Evolutionary conservation across 2,329 filamentous ascomycete genomes (phyloP).

Genomic region (Epichloe glyceriae): DNA sequence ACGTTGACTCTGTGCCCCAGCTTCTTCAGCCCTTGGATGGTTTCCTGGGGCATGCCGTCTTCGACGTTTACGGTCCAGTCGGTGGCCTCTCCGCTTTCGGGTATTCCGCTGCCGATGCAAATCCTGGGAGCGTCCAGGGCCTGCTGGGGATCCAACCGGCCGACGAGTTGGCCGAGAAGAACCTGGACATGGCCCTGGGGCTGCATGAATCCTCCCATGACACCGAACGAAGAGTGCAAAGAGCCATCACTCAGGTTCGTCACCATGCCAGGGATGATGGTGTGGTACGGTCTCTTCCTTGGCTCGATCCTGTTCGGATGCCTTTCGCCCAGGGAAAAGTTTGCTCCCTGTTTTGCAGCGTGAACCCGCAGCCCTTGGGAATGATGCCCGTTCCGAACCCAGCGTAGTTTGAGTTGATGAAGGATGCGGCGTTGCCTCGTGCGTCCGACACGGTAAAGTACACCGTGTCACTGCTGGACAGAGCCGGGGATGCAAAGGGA

Average conservation of each 20-base stretch:
- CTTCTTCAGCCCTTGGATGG: constrained; percentile 50
- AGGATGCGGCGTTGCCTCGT: constrained; percentile 79
- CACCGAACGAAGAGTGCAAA: constrained; percentile 78
- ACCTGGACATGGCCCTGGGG: constrained; percentile 94
- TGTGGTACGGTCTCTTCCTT: constrained; percentile 86
- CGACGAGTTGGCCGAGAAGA: constrained; percentile 76
- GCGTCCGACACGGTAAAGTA: constrained; percentile 80
- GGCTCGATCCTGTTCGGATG: constrained; percentile 76
- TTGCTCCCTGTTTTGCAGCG: constrained; percentile 82
- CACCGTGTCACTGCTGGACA: constrained; percentile 81
- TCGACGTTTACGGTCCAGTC: constrained; percentile 64
- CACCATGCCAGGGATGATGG: constrained; percentile 86
- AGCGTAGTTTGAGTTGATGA: constrained; percentile 92
- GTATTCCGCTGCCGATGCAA: constrained; percentile 67
- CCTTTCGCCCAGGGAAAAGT: constrained; percentile 57
- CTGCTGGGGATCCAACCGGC: constrained; percentile 69
- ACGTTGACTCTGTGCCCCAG: constrained; percentile 65
- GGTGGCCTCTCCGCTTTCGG: constrained; percentile 42
- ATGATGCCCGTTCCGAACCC: constrained; percentile 84
- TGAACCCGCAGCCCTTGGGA: constrained; percentile 77
- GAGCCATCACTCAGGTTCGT: constrained; percentile 63
- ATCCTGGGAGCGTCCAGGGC: constrained; percentile 86
- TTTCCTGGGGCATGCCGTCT: constrained; percentile 61
- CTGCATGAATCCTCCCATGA: constrained; percentile 99
- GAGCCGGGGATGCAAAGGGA: constrained; percentile 50